Conservation (phyloP, 805 yeast genomes). For the Starmerella apicola region DNA sequence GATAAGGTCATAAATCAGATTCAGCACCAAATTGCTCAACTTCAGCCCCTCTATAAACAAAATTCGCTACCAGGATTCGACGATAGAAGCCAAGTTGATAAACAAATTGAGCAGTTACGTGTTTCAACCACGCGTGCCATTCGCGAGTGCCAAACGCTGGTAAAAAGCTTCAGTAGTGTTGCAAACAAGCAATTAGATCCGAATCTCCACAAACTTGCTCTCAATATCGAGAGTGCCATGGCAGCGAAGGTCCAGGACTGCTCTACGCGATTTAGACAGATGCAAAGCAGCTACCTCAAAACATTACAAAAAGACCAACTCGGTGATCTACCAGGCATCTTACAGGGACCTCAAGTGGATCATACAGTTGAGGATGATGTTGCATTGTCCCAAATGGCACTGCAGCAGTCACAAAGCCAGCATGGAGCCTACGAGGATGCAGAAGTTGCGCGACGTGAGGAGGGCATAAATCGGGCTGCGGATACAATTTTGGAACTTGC, state of each 20-base stretch:
- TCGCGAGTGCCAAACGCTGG: slow-evolving; percentile 63
- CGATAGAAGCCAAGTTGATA: slow-evolving; percentile 66
- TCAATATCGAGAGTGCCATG: slow-evolving; percentile 69
- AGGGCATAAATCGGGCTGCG: slow-evolving; percentile 81
- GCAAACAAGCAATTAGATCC: slow-evolving; percentile 30
- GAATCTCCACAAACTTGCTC: slow-evolving; percentile 52
- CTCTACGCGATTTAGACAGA: slow-evolving; percentile 65
- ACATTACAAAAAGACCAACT: slow-evolving; percentile 39
- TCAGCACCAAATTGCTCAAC: slow-evolving; percentile 41
- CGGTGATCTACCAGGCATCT: slow-evolving; percentile 19
- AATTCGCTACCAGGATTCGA: slow-evolving; percentile 77
- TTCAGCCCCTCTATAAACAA: slow-evolving; percentile 63
- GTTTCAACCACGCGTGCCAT: slow-evolving; percentile 60
- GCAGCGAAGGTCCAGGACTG: slow-evolving; percentile 74
- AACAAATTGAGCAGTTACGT: slow-evolving; percentile 65
- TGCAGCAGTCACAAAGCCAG: slow-evolving; percentile 16
- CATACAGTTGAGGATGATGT: slow-evolving; percentile 27
- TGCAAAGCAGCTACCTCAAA: slow-evolving; percentile 82
- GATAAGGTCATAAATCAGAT: slow-evolving; percentile 49
- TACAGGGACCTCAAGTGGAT: slow-evolving; percentile 1
- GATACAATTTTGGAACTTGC: slow-evolving; percentile 90
- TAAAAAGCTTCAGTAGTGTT: slow-evolving; percentile 50
- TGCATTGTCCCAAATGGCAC: slow-evolving; percentile 30
- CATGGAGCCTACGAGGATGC: slow-evolving; percentile 25
- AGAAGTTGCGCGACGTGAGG: slow-evolving; percentile 58